Evolutionary conservation across 1,284 basidiomycete species (phyloP).

Genomic region (Cryptococcus wingfieldii): DNA sequence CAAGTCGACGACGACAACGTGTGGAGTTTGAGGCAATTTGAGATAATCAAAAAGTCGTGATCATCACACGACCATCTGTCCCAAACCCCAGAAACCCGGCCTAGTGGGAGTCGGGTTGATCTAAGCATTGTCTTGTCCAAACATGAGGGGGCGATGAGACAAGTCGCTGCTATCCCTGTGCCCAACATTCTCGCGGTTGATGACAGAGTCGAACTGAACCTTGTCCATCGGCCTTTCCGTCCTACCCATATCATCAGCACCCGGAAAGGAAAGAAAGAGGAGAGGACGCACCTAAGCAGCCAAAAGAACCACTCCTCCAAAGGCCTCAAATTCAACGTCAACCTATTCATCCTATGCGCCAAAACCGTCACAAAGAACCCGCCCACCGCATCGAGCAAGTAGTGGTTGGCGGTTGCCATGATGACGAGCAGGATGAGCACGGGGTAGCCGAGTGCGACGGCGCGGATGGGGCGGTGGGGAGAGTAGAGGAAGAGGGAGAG

Average conservation of each 20-base stretch:
- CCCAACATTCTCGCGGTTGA: constrained; percentile 7
- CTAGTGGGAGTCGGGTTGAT: neutral
- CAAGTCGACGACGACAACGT: too few species aligned
- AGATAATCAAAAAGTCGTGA: too few species aligned
- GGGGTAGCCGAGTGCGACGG: constrained; percentile 33
- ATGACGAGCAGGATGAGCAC: constrained; percentile 44
- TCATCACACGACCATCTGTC: too few species aligned
- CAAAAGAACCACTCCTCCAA: constrained; percentile 44
- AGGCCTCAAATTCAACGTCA: constrained; percentile 41
- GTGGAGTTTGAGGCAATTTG: too few species aligned
- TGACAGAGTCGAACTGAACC: constrained; percentile 21
- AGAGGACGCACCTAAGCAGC: constrained; percentile 25
- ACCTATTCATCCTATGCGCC: constrained; percentile 36
- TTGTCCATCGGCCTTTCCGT: constrained; percentile 39
- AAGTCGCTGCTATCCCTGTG: constrained; percentile 16
- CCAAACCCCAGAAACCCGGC: too few species aligned
- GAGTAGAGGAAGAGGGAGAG: constrained; percentile 39
- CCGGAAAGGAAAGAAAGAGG: neutral
- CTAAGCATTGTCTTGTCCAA: neutral
- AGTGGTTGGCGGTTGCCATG: constrained; percentile 48
- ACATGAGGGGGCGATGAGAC: constrained; percentile 21
- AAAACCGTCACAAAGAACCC: constrained; percentile 42
- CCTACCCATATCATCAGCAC: constrained; percentile 4
- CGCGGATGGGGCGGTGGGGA: constrained; percentile 26
- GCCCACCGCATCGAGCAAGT: constrained; percentile 44